Evolutionary conservation across 2,329 filamentous ascomycete species (phyloP), one percentile per base, ranked within the genome.

Genomic region (Triangularia setosa): DNA sequence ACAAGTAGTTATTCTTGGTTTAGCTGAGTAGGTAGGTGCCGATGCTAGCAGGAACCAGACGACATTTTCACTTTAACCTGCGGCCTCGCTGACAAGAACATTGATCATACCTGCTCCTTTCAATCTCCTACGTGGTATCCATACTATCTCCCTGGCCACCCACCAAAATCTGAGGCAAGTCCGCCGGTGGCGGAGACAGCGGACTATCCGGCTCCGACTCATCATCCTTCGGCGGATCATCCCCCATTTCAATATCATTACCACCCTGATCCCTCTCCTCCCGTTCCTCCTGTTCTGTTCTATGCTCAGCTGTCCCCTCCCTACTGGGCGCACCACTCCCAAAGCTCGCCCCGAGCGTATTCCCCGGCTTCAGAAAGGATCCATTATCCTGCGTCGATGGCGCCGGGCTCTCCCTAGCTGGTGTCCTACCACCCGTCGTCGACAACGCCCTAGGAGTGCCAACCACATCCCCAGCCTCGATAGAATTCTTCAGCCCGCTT

Each of bases 141-240:
- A 92, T 92, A 71, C 80, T 84, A 69, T 90, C 87, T 7, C 77
- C 81, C 28, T 72, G 79, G 23, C 79, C 78, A 64, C 86, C 81
- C 58, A 87, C 77, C 21, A 77, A 79, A 60, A 84, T 82, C 67
- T 75, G 77, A 33, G 81, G 81, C 16, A 79, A 79, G 63, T 82
- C 77, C 25, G 75, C 75, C 3, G 75, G 77, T 1, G 73, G 74
- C 60, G 76, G 75, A 35, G 73, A 73, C 58, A 74, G 70, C 14
- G 68, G 70, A 24, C 72, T 71, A 62, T 74, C 75, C 7, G 71
- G 72, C 27, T 80, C 79, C 84, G 89, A 89, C 44, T 83, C 82
- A 23, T 83, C 79, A 71, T 90, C 87, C 64, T 87, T 85, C 1
- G 76, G 78, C 1, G 76, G 78, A 48, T 82, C 78, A 48, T 48